Conservation (phyloP, 352 stramenopile genomes). For the Phytophthora ramorum region DNA sequence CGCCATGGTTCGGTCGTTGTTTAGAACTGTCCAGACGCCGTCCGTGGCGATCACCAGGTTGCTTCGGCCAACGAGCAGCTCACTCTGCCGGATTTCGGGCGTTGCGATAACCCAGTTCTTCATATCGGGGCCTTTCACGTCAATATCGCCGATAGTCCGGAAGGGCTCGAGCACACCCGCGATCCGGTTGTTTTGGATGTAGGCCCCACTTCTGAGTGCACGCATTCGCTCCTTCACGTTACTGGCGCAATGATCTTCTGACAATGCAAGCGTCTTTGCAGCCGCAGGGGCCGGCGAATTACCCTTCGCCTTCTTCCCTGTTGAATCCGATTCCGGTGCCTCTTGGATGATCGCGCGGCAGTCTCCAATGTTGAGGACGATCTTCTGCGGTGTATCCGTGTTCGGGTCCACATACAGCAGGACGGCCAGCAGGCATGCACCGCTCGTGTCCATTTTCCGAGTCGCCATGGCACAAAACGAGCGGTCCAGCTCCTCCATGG, state of each 20-base stretch:
- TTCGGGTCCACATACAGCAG: slow-evolving; percentile 55
- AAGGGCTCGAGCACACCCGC: slow-evolving; percentile 84
- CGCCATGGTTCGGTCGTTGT: slow-evolving; percentile 63
- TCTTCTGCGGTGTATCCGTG: slow-evolving; percentile 43
- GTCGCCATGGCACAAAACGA: slow-evolving; percentile 49
- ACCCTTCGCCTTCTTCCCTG: slow-evolving; percentile 14
- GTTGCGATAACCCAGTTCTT: slow-evolving; percentile 77
- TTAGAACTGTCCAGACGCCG: slow-evolving; percentile 76
- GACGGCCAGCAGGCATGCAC: slow-evolving; percentile 69
- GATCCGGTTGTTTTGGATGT: slow-evolving; percentile 74
- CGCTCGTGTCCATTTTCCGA: slow-evolving; percentile 58
- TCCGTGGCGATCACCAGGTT: slow-evolving; percentile 76
- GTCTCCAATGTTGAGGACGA: slow-evolving; percentile 81
- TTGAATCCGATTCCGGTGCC: slow-evolving; percentile 7
- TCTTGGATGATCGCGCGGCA: slow-evolving; percentile 70
- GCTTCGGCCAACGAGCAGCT: slow-evolving; percentile 51
- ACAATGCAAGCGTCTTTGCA: slow-evolving; percentile 37
- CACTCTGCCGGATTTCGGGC: slow-evolving; percentile 62
- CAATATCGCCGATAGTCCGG: slow-evolving; percentile 86
- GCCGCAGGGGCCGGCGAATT: background rate
- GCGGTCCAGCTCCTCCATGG: slow-evolving; percentile 58
- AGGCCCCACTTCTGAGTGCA: slow-evolving; percentile 66
- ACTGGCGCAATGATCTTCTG: slow-evolving; percentile 79
- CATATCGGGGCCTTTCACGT: slow-evolving; percentile 80
- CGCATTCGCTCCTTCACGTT: slow-evolving; percentile 67